Conservation (phyloP, 1,284 basidiomycete genomes). For the Cutaneotrichosporon cavernicola region DNA sequence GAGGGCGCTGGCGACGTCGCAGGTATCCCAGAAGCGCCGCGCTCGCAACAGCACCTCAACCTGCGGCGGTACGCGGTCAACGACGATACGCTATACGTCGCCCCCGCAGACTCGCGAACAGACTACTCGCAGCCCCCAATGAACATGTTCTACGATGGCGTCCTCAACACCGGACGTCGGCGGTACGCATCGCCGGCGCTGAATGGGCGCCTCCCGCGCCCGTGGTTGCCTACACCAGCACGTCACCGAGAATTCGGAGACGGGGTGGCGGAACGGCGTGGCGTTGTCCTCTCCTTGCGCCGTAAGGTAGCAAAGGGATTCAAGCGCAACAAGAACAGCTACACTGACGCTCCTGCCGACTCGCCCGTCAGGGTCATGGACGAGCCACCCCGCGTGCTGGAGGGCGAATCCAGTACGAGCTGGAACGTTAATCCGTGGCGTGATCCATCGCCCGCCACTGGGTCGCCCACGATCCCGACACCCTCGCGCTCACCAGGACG, state of each 20-base stretch:
- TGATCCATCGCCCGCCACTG: slow-evolving; percentile 26
- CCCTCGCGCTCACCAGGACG: slow-evolving; percentile 3
- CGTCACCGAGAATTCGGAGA: slow-evolving; percentile 55
- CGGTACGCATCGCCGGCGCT: slow-evolving; percentile 89
- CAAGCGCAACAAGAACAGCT: slow-evolving; percentile 29
- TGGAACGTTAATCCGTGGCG: slow-evolving; percentile 44
- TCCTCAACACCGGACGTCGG: slow-evolving; percentile 67
- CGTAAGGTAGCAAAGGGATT: slow-evolving; percentile 46
- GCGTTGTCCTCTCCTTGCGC: slow-evolving; percentile 45
- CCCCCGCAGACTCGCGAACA: slow-evolving; percentile 81
- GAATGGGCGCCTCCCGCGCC: slow-evolving; percentile 79
- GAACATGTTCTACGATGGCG: slow-evolving; percentile 86
- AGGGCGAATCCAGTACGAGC: background rate
- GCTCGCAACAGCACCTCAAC: slow-evolving; percentile 82
- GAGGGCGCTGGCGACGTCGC: slow-evolving; percentile 74
- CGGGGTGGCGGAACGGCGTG: slow-evolving; percentile 54
- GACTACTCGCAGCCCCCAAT: slow-evolving; percentile 95
- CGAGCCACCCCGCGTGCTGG: background rate
- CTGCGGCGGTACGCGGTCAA: slow-evolving; percentile 82
- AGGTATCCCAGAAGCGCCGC: slow-evolving; percentile 66
- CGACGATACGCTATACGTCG: slow-evolving; percentile 91
- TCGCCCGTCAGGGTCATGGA: background rate
- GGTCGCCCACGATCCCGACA: background rate
- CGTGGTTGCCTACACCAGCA: slow-evolving; percentile 84
- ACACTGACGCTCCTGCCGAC: slow-evolving; percentile 7